These are phyloP conservation scores for Vitis riparia DNA, from an alignment of 164 flowering plant genomes.

Conservation along the genomic window DNA sequence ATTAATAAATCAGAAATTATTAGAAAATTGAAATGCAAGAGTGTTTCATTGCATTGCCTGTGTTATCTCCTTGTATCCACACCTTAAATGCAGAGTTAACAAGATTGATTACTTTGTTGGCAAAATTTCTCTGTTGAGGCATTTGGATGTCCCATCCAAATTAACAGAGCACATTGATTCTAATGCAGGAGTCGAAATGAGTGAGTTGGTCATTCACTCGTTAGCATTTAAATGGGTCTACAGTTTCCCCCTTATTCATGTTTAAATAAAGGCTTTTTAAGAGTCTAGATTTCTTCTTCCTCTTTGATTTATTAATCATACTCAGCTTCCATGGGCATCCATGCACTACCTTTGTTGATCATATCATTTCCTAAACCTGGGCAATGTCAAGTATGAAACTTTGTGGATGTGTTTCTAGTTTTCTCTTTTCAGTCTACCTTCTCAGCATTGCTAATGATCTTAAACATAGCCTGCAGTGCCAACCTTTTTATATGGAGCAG, in stretches of 20 bases:
- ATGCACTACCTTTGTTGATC: not conserved
- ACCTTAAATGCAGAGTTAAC: too few relatives aligned
- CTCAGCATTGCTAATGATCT: constrained; percentile 12
- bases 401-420: not conserved
- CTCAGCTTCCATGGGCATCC: not conserved
- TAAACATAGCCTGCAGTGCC: constrained; percentile 50
- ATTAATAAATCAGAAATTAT: too few relatives aligned
- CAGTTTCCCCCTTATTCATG: too few relatives aligned
- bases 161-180: not conserved
- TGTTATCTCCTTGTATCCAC: too few relatives aligned
- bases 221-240: too few relatives aligned
- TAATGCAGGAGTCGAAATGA: too few relatives aligned
- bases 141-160: not conserved
- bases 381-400: not conserved
- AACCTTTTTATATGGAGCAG: constrained; percentile 69
- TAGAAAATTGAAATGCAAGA: too few relatives aligned
- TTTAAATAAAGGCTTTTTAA: too few relatives aligned
- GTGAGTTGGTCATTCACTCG: too few relatives aligned
- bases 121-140: not conserved
- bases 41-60: too few relatives aligned
- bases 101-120: too few relatives aligned
- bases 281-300: too few relatives aligned
- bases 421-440: not conserved
- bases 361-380: not conserved
- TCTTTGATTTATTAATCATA: not conserved